These are phyloP conservation scores for Anthostomella pinea DNA, from an alignment of 2,329 filamentous ascomycete genomes.

Conservation along the genomic window DNA sequence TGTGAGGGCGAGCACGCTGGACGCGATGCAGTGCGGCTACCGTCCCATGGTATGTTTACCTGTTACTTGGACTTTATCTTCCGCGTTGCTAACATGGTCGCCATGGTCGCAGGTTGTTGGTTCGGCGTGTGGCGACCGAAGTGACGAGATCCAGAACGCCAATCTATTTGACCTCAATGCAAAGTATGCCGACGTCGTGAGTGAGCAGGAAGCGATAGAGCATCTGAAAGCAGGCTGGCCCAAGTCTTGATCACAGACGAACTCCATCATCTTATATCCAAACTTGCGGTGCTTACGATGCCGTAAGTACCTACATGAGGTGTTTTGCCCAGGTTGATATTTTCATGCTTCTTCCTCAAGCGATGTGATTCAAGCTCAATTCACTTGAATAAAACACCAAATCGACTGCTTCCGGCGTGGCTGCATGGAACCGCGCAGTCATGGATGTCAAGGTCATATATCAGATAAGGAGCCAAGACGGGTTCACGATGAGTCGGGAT, in stretches of 20 bases:
- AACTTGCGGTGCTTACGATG: too few species aligned
- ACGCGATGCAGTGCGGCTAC: conserved; percentile 43
- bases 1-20: conserved; percentile 42
- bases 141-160: conserved; percentile 40
- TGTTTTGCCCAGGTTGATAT: too few species aligned
- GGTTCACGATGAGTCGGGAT: too few species aligned
- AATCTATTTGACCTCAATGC: conserved; percentile 45
- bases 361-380: too few species aligned
- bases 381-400: too few species aligned
- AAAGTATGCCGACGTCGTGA: conserved; percentile 45
- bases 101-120: conserved; percentile 36
- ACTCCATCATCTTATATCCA: too few species aligned
- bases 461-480: too few species aligned
- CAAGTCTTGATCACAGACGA: not conserved
- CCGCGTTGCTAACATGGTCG: not conserved
- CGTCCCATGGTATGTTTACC: conserved; percentile 41
- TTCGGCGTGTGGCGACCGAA: conserved; percentile 44
- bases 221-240: conserved; percentile 37
- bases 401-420: too few species aligned
- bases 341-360: too few species aligned
- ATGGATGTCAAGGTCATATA: too few species aligned
- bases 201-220: conserved; percentile 38
- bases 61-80: not conserved
- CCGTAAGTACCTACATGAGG: not conserved
- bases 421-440: too few species aligned